phyloP scores from a whole-genome alignment of 768 basidiomycete genomes.

The Podaxis mareebaensis region DNA sequence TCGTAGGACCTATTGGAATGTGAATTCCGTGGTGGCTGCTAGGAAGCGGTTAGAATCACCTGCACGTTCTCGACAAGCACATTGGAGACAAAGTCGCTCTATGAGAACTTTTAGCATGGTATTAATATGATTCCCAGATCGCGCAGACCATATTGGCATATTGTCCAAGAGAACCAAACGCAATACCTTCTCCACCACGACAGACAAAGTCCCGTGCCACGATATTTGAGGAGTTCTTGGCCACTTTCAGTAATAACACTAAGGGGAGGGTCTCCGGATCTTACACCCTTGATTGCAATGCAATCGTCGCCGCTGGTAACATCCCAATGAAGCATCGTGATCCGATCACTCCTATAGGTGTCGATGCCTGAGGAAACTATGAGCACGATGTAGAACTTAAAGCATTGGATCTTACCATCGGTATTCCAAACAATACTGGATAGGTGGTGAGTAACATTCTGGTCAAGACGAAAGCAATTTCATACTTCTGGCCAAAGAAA shows the following conservation, averaged over 20 bases:
- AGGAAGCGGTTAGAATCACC: slow-evolving; percentile 25
- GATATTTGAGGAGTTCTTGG: slow-evolving; percentile 57
- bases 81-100: slow-evolving; percentile 58
- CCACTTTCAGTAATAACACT: neutral
- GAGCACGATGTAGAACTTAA: neutral
- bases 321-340: slow-evolving; percentile 57
- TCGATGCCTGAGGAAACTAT: slow-evolving; percentile 41
- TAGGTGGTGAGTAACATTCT: neutral
- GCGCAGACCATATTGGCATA: slow-evolving; percentile 48
- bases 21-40: neutral
- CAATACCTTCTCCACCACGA: slow-evolving; percentile 60
- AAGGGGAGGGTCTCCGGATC: slow-evolving; percentile 19
- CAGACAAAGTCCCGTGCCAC: slow-evolving; percentile 50
- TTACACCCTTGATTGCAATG: slow-evolving; percentile 62
- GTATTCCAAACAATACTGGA: slow-evolving; percentile 58
- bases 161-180: slow-evolving; percentile 61
- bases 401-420: slow-evolving; percentile 41
- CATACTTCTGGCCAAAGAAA: slow-evolving; percentile 48
- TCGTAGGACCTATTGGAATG: slow-evolving; percentile 40
- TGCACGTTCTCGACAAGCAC: slow-evolving; percentile 49
- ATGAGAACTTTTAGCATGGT: neutral
- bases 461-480: neutral
- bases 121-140: neutral
- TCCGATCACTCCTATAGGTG: slow-evolving; percentile 51
- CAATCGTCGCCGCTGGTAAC: slow-evolving; percentile 67